Percentiles rank a stretch among this genome's conserved stretches.
Conservation (phyloP, 139 green algal species). For the Tetradesmus lagerheimii region DNA sequence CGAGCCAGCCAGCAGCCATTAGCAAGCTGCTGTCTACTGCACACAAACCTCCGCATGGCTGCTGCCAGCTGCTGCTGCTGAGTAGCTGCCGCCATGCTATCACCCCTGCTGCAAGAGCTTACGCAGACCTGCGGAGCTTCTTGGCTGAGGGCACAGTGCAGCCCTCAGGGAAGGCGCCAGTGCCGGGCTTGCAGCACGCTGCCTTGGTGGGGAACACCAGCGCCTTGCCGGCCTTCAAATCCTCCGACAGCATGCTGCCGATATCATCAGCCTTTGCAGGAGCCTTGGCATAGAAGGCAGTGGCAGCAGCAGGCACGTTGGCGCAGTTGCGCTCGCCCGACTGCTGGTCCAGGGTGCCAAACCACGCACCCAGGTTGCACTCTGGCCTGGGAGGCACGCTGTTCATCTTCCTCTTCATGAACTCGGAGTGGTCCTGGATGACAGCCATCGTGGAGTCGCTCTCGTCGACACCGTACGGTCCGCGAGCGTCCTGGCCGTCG, state of each 20-base stretch:
- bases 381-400: constrained; percentile 41
- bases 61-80: neutral
- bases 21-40: neutral
- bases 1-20: too few relatives aligned
- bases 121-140: constrained; percentile 9
- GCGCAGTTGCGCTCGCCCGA: constrained; percentile 41
- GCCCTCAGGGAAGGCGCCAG: constrained; percentile 58
- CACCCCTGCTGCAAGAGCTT: neutral
- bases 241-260: constrained; percentile 22
- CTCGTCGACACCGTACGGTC: constrained; percentile 49
- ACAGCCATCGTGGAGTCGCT: constrained; percentile 50
- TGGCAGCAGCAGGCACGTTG: constrained; percentile 41
- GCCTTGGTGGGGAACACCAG: constrained; percentile 59
- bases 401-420: constrained; percentile 54
- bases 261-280: neutral
- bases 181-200: constrained; percentile 64
- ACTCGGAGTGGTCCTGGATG: constrained; percentile 48
- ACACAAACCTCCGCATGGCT: neutral
- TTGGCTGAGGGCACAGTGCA: constrained; percentile 44
- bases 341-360: constrained; percentile 41
- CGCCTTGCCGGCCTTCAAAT: constrained; percentile 37
- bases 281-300: constrained; percentile 34
- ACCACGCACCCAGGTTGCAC: constrained; percentile 48
- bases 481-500: constrained; percentile 43
- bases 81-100: neutral